Evolutionary conservation across 768 basidiomycete species (phyloP).

Genomic region (Macrolepiota albuminosa): DNA sequence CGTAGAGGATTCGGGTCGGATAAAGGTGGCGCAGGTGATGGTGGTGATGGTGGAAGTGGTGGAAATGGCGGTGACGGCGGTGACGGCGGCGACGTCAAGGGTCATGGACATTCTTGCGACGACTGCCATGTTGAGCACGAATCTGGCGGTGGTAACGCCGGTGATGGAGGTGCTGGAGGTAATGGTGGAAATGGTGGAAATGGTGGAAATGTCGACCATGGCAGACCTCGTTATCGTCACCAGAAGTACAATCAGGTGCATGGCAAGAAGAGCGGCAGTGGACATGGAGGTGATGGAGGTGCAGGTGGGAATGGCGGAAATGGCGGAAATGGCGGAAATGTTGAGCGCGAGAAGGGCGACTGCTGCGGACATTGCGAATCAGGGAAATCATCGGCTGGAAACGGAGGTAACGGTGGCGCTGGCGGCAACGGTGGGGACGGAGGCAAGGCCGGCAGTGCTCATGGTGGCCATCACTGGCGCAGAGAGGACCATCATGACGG

Average conservation of each 20-base stretch:
- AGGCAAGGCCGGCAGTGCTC: slow-evolving; percentile 1
- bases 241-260: neutral
- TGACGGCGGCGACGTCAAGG: neutral
- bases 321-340: slow-evolving; percentile 4
- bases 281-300: slow-evolving; percentile 3
- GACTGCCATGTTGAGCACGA: neutral
- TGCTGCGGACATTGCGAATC: neutral
- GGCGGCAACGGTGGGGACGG: slow-evolving; percentile 8
- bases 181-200: slow-evolving; percentile 5
- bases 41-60: neutral
- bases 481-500: neutral
- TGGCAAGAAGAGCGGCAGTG: neutral
- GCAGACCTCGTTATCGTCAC: neutral
- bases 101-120: neutral
- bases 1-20: neutral
- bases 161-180: neutral
- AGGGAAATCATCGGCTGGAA: neutral
- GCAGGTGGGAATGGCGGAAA: slow-evolving; percentile 1
- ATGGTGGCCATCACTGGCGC: neutral
- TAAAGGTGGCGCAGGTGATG: neutral
- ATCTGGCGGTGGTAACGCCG: neutral
- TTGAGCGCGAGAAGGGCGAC: neutral
- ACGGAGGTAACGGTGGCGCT: slow-evolving; percentile 5
- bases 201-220: neutral
- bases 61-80: slow-evolving; percentile 10